Conservation (phyloP, 2,329 filamentous ascomycete species). For the Fusarium heterosporum region DNA sequence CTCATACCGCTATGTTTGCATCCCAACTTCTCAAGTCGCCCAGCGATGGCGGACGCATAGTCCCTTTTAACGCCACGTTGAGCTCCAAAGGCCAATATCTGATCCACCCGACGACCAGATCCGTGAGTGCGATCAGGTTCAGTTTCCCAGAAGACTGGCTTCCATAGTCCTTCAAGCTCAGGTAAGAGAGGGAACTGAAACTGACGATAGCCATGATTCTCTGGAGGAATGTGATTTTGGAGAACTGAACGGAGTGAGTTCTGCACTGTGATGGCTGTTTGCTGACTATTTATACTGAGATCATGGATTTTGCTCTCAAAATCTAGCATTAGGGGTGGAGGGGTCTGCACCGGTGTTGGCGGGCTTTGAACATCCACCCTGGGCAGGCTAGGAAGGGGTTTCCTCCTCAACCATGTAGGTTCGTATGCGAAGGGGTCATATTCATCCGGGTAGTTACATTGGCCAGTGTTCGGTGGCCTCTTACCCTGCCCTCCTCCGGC, state of each 20-base stretch:
- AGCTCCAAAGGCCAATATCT: slow-evolving; percentile 70
- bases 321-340: slow-evolving; percentile 51
- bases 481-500: slow-evolving; percentile 24
- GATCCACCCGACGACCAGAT: slow-evolving; percentile 60
- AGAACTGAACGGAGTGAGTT: slow-evolving; percentile 68
- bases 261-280: slow-evolving; percentile 66
- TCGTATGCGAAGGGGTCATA: slow-evolving; percentile 62
- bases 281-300: slow-evolving; percentile 55
- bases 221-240: slow-evolving; percentile 62
- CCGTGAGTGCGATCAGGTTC: slow-evolving; percentile 47
- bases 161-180: slow-evolving; percentile 65
- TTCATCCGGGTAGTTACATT: slow-evolving; percentile 48
- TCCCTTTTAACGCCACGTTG: slow-evolving; percentile 65
- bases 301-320: slow-evolving; percentile 59
- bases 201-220: slow-evolving; percentile 60
- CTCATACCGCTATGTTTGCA: slow-evolving; percentile 61
- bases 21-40: slow-evolving; percentile 67
- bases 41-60: slow-evolving; percentile 61
- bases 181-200: slow-evolving; percentile 61
- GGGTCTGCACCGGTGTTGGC: slow-evolving; percentile 59
- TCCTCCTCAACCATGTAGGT: slow-evolving; percentile 43
- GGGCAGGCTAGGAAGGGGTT: slow-evolving; percentile 34
- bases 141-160: slow-evolving; percentile 60
- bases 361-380: slow-evolving; percentile 50
- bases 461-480: slow-evolving; percentile 30